These are phyloP conservation scores for Ettlia oleoabundans DNA, from an alignment of 139 green algal species.

Conservation along the genomic window DNA sequence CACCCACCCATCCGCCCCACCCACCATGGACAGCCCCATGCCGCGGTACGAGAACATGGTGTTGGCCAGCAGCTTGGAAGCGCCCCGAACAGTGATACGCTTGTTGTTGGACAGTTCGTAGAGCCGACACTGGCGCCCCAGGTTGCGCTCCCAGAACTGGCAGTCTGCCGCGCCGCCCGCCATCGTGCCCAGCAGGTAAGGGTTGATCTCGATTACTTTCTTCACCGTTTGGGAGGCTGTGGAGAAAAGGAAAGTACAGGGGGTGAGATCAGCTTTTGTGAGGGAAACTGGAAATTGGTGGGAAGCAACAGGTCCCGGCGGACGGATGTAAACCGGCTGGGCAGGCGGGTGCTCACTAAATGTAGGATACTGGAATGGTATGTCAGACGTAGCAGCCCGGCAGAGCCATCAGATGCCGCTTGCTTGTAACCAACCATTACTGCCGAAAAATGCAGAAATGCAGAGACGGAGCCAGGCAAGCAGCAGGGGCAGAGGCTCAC, in stretches of 20 bases:
- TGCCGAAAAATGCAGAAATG: too few species aligned
- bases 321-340: too few species aligned
- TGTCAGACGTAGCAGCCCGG: too few species aligned
- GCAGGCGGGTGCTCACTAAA: too few species aligned
- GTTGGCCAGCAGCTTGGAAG: slow-evolving; percentile 98
- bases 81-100: slow-evolving; percentile 94
- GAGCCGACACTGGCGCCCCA: slow-evolving; percentile 91
- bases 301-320: too few species aligned
- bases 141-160: slow-evolving; percentile 81
- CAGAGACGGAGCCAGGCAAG: background rate
- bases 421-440: too few species aligned
- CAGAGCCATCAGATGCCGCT: too few species aligned
- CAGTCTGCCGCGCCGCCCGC: slow-evolving; percentile 98
- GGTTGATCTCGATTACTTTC: slow-evolving; percentile 99
- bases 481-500: slow-evolving; percentile 46
- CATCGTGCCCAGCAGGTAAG: slow-evolving; percentile 98
- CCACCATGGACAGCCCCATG: slow-evolving; percentile 96
- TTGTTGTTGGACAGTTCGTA: slow-evolving; percentile 97
- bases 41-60: slow-evolving; percentile 98
- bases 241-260: background rate
- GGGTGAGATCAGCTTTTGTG: too few species aligned
- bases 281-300: too few species aligned
- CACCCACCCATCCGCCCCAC: background rate
- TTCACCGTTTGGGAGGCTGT: slow-evolving; percentile 95
- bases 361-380: too few species aligned